Percentiles rank a stretch among this genome's conserved stretches.
Evolutionary conservation across 208 protist species (phyloP).

Genomic region (Strigomonas oncopelti): DNA sequence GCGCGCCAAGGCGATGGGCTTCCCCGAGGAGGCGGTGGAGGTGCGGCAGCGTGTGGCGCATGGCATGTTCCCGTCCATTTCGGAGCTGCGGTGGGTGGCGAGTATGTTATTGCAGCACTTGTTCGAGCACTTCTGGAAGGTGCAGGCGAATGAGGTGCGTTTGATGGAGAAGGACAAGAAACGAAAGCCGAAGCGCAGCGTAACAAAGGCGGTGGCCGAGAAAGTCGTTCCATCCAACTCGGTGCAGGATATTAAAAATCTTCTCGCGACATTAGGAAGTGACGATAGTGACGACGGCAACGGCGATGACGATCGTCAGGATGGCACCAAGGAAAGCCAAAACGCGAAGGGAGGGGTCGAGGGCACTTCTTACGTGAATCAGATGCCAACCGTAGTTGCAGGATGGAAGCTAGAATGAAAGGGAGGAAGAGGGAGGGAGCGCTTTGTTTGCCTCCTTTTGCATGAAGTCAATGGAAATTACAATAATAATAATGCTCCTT

Average conservation of each 20-base stretch:
- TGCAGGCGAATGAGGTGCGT: slow-evolving; percentile 57
- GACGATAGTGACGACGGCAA: slow-evolving; percentile 17
- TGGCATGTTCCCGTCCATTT: slow-evolving; percentile 51
- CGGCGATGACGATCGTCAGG: neutral
- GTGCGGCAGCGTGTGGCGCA: slow-evolving; percentile 85
- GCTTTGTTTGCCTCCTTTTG: too few species aligned
- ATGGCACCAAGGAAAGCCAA: neutral
- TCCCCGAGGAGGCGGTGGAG: slow-evolving; percentile 84
- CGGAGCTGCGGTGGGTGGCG: slow-evolving; percentile 78
- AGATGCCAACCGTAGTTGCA: neutral
- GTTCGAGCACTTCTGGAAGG: slow-evolving; percentile 71
- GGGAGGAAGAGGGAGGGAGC: too few species aligned
- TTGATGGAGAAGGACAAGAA: slow-evolving; percentile 35
- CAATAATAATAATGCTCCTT: too few species aligned
- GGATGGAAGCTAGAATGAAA: neutral
- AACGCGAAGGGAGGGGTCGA: too few species aligned
- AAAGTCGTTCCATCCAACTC: slow-evolving; percentile 7
- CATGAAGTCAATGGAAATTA: neutral
- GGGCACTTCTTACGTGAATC: too few species aligned
- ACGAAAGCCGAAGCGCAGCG: slow-evolving; percentile 7
- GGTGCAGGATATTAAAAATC: slow-evolving; percentile 53
- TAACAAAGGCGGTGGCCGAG: neutral
- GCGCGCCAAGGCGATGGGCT: slow-evolving; percentile 58
- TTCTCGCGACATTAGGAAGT: slow-evolving; percentile 43
- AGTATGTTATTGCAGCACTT: slow-evolving; percentile 75